Evolutionary conservation across 2,329 filamentous ascomycete genomes (phyloP).

Genomic region (Curvularia eragrostidis): DNA sequence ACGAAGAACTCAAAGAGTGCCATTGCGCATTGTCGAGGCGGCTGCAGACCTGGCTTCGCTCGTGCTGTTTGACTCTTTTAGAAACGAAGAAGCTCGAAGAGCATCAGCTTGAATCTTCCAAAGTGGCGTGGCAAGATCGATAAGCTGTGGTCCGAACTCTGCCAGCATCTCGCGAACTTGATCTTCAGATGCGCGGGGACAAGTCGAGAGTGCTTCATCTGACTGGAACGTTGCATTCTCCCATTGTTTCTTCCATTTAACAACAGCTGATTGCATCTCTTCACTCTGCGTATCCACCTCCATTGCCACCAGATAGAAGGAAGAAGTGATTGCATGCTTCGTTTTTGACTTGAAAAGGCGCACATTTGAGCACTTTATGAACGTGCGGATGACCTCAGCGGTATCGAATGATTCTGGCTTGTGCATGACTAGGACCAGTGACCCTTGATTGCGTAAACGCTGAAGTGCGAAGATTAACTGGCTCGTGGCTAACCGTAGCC

Average conservation of each 20-base stretch:
- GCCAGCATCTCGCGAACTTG: conserved; percentile 15
- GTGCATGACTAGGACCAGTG: conserved; percentile 60
- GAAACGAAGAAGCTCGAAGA: conserved; percentile 4
- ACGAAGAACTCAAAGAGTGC: too few relatives aligned
- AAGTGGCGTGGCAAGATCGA: conserved; percentile 19
- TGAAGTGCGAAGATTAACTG: conserved; percentile 58
- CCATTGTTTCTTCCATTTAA: too few relatives aligned
- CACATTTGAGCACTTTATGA: conserved; percentile 53
- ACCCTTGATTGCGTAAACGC: conserved; percentile 55
- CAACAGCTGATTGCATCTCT: too few relatives aligned
- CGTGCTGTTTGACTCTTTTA: too few relatives aligned
- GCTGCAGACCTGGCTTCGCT: too few relatives aligned
- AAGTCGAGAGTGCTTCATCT: not conserved
- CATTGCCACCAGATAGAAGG: conserved; percentile 62
- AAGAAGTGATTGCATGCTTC: conserved; percentile 54
- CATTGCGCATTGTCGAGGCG: too few relatives aligned
- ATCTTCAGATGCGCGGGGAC: conserved; percentile 5
- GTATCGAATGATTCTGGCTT: conserved; percentile 54
- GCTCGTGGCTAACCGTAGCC: conserved; percentile 25
- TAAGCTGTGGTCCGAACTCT: conserved; percentile 23
- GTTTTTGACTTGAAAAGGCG: conserved; percentile 55
- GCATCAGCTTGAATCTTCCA: conserved; percentile 21
- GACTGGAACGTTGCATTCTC: not conserved
- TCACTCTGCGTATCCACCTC: conserved; percentile 37
- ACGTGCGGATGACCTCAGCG: conserved; percentile 45